Percentiles rank a stretch among this genome's conserved stretches.
Conservation (phyloP, 208 protist species). For the Trypanosoma conorhini region DNA sequence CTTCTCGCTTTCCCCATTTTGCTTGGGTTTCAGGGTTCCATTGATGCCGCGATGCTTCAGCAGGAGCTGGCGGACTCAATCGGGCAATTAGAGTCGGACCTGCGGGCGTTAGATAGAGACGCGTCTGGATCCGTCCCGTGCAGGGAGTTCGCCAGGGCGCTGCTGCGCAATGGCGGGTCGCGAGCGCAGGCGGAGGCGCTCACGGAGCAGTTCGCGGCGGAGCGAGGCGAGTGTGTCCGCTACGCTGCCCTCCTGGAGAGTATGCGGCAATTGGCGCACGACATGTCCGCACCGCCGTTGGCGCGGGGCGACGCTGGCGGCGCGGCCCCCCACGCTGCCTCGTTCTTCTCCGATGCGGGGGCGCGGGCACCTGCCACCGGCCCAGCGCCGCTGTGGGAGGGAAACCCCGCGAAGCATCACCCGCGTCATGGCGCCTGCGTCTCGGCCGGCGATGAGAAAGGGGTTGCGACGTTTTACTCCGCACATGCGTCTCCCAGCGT, state of each 20-base stretch:
- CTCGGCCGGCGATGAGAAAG: not conserved
- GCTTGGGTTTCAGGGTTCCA: not conserved
- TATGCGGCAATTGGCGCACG: slow-evolving; percentile 11
- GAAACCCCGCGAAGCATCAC: not conserved
- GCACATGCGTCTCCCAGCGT: not conserved
- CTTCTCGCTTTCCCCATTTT: slow-evolving; percentile 5
- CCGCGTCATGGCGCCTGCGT: not conserved
- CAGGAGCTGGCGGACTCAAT: slow-evolving; percentile 35
- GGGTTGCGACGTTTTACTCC: not conserved
- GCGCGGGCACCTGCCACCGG: not conserved
- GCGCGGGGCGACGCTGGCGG: not conserved
- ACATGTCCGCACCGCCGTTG: not conserved
- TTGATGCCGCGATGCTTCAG: slow-evolving; percentile 27
- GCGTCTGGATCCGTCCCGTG: slow-evolving; percentile 23
- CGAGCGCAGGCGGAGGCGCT: slow-evolving; percentile 30
- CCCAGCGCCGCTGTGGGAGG: not conserved
- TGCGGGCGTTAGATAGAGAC: slow-evolving; percentile 24
- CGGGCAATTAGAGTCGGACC: slow-evolving; percentile 28
- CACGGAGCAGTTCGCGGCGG: slow-evolving; percentile 27
- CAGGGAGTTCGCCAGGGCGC: slow-evolving; percentile 20
- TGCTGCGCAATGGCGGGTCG: slow-evolving; percentile 29
- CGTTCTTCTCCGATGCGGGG: not conserved
- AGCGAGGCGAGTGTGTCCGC: not conserved
- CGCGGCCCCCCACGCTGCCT: not conserved
- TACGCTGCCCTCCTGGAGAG: slow-evolving; percentile 19